Evolutionary conservation across 2,329 filamentous ascomycete species (phyloP), one percentile per base, ranked within the genome.

Genomic region (Aspergillus ibericus): DNA sequence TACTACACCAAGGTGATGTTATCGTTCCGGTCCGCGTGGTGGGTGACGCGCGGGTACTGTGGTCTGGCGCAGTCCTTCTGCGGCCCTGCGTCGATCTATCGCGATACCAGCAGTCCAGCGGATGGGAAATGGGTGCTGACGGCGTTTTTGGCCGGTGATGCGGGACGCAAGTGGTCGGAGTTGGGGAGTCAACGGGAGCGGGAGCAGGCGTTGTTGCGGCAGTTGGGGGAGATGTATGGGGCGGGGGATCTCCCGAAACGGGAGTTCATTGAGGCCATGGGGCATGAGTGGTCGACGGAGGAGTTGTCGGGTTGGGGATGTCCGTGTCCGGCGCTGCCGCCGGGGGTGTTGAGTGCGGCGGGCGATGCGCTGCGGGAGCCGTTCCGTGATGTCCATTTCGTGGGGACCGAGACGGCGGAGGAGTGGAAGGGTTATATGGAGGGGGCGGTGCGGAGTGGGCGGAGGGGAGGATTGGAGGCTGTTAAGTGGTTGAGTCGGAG

Each of bases 361-460:
- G 68, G 70, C 0, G 66, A 75, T 10, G 67, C 66, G 4, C 59
- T 81, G 9, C 66, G 75, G n/a, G 67, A 74, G 29, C 64, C 70
- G 0, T 68, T 70, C 49, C 72, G 77, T 5, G 73, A 80, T 32
- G 27, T 84, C 3, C 78, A 85, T 62, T 86, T 85, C 62, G 81
- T 78, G 2, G 83, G 84, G 0, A 84, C 83, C 0, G 83, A 86
- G 72, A 82, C 78, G 1, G 77, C 79, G 0, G 72, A 65, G 2
- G 77, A 81, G 58, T 85, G 83, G 83, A 82, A 80, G 55, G 83
- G 83, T 0, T 85, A 85, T 64, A 84, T 86, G 81, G 83, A 86
- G 59, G 83, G 84, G 1, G 83, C 83, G 0, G 71, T 85, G 10
- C 64, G 78, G 5, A 78, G 74, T 51, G 83, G 83, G 1, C 73